Conservation (phyloP, 2,329 filamentous ascomycete genomes). For the Ophiostoma sp. region DNA sequence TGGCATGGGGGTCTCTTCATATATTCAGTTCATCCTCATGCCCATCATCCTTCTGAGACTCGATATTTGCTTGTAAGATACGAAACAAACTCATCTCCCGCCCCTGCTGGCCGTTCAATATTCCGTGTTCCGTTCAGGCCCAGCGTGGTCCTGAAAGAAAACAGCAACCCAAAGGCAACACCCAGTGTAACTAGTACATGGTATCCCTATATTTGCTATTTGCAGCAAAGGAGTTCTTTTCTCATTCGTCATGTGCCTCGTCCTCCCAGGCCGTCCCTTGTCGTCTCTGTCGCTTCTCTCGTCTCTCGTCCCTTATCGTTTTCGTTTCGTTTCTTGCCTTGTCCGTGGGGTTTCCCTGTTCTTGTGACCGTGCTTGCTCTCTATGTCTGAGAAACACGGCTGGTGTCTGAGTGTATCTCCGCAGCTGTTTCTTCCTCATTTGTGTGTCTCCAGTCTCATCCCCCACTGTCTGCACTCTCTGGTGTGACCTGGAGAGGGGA, state of each 20-base stretch:
- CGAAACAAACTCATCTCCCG: neutral
- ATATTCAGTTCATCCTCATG: neutral
- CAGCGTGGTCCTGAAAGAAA: neutral
- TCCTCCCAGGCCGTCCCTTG: neutral
- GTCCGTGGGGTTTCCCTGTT: neutral
- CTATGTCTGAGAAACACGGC: neutral
- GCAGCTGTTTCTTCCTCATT: neutral
- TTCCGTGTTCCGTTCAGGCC: neutral
- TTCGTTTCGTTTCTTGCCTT: neutral
- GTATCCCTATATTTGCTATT: neutral
- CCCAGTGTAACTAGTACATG: neutral
- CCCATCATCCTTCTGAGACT: neutral
- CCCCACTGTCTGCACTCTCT: neutral
- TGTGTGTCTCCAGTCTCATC: conserved; percentile 1
- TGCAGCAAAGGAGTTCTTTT: conserved; percentile 1
- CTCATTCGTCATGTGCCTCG: conserved; percentile 10
- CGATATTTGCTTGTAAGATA: neutral
- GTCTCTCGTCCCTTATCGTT: neutral
- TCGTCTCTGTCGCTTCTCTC: no score
- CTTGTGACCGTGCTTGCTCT: neutral
- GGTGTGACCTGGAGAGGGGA: neutral
- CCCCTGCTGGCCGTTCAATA: neutral
- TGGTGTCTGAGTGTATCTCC: neutral
- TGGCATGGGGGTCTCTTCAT: neutral
- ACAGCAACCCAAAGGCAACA: neutral